Base-by-base conservation (phyloP, 208 protist species). In the Acanthamoeba triangularis region DNA sequence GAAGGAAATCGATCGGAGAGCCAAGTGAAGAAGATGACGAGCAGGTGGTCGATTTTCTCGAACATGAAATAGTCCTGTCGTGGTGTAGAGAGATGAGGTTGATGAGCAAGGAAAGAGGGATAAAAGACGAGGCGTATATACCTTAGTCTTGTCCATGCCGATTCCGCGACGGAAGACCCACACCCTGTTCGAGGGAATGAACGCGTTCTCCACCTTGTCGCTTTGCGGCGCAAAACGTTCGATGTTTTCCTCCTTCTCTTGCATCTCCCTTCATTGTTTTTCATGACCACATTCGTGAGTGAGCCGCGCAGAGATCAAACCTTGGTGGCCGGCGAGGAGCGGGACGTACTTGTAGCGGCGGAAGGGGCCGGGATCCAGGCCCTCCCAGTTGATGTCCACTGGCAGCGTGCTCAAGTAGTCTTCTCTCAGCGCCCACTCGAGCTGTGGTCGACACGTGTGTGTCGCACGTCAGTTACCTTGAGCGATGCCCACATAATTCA, bases 41-140 rank as follows among this genome's bases (percentile, higher is more conserved):
- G 37, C 33, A 82, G 37, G 41, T 82, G 74, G 37, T 82, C 74
- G 33, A 82, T 82, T 35, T 82, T 82, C 74, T 82, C 74, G 41
- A 82, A 82, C 74, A 82, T 82, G 41, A 82, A 82, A 23, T 82
- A 82, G 37, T 82, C 74, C 74, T 78, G 61, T n/a, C n/a, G n/a
- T n/a, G 25, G 65, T 74, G 25, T 0, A 6, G 8, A 13, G 13
- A 0, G 11, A 74, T 74, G 10, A 37, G n/a, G n/a, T n/a, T n/a
- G n/a, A n/a, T n/a, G n/a, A n/a, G n/a, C n/a, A n/a, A n/a, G n/a
- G n/a, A n/a, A n/a, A n/a, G n/a, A n/a, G n/a, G n/a, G n/a, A 41
- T 28, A 78, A 3, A 78, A 78, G 35, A 78, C 18, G 69, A 44
- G 37, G 37, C 5, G 69, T 20, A 2, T 1, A 2, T 78, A 20